These are phyloP conservation scores for Globisporangium takayamanum DNA, from an alignment of 352 stramenopile genomes.

Conservation along the genomic window DNA sequence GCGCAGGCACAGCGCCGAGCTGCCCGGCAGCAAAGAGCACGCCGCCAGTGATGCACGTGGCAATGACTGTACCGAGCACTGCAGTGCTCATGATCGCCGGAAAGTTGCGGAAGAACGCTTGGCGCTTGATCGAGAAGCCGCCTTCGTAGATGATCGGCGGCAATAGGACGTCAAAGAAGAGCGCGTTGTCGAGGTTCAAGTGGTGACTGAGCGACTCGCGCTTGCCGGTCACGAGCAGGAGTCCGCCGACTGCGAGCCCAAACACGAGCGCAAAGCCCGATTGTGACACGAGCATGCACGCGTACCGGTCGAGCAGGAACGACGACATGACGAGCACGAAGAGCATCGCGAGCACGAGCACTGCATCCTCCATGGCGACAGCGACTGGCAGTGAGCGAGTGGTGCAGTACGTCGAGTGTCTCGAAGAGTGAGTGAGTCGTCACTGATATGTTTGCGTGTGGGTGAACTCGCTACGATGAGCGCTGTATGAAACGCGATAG, in stretches of 20 bases:
- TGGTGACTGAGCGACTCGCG: constrained; percentile 62
- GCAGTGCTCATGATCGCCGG: constrained; percentile 82
- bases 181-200: constrained; percentile 82
- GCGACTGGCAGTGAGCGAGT: constrained; percentile 3
- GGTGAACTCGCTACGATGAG: too few relatives aligned
- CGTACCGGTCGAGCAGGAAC: constrained; percentile 81
- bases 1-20: constrained; percentile 51
- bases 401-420: background rate
- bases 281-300: constrained; percentile 82
- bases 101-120: constrained; percentile 84
- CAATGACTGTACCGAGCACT: constrained; percentile 70
- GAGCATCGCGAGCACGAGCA: constrained; percentile 80
- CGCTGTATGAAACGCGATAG: too few relatives aligned
- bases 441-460: too few relatives aligned
- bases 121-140: constrained; percentile 81
- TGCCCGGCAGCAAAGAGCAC: constrained; percentile 63
- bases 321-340: constrained; percentile 86
- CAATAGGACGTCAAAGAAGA: constrained; percentile 85
- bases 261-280: constrained; percentile 82
- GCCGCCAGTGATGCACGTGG: constrained; percentile 68
- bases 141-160: constrained; percentile 86
- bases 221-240: constrained; percentile 64
- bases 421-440: background rate
- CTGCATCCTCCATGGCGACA: constrained; percentile 65
- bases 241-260: constrained; percentile 58